Evolutionary conservation across 2,329 filamentous ascomycete species (phyloP), one percentile per base, ranked within the genome.

Genomic region (Ceratocystis papillata): DNA sequence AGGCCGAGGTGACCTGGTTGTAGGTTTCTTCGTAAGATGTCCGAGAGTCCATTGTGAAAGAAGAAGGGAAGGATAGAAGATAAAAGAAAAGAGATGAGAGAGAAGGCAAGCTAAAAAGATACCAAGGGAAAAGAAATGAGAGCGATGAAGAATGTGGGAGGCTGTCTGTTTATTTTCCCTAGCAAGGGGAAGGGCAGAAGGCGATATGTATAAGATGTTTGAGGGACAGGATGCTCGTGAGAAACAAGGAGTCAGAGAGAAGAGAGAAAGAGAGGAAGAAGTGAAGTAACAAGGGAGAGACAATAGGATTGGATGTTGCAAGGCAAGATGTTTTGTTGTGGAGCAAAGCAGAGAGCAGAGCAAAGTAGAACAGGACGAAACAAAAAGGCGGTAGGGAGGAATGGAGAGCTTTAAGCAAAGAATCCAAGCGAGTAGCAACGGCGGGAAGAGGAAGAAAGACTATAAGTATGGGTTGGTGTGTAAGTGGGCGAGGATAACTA

Each of bases 21-120:
- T 76, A 77, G 73, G 72, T 72, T 68, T 77, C 75, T 63, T 77
- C 76, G 72, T 77, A 74, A 67, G 75, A 73, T 70, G 76, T 76
- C 69, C 72, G 71, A 67, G 74, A 77, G 22, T 76, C 75, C 65
- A 75, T 71, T 65, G 76, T 75, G 70, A 74, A 75, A 69, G 75
- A 75, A 75, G 22, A 66, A 66, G 48, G 63, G 57, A 57, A 68
- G 25, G 68, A 45, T 44, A 55, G 25, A 48, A 61, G 28, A 64
- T 64, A 64, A 65, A 65, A 55, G 66, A 66, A 41, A n/a, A 59
- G 7, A 44, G 60, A 20, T 57, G 28, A 28, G 22, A 63, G 20
- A 44, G 50, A 30, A 67, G 22, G 45, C 48, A 50, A 41, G 41
- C 37, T 45, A 37, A 67, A 63, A 25, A 45, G 46, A 62, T 17